Base-by-base conservation (phyloP, 139 green algal genomes). In the Parachlorella kessleri region DNA sequence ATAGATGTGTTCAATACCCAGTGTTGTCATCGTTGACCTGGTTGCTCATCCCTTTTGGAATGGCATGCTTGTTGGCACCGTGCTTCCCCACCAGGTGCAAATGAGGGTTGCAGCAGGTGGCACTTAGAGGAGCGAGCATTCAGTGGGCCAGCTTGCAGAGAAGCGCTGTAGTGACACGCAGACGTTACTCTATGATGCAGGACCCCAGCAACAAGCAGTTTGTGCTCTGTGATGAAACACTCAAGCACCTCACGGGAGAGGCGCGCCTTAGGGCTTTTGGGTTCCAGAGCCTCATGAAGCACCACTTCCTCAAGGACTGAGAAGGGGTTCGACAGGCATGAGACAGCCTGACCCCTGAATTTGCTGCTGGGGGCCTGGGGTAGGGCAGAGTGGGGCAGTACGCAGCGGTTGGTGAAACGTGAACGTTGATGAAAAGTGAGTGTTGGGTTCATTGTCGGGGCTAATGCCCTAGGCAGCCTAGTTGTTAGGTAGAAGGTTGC, bases 261-360 rank as follows among this genome's bases (percentile, higher is more conserved):
- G 63, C 73, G 7, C 82, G 84, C 6, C 90, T 93, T 85, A 33
- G 72, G 77, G 84, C 37, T 23, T 94, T 92, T 66, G 54, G 73
- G 48, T 76, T 89, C 38, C 35, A 63, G 53, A 90, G 90, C 67
- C 48, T 81, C 53, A 53, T 91, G 14, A 83, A 84, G 40, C 21
- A 73, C 2, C 84, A 92, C 81, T 75, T 93, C 55, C 38, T 38
- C 48, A 66, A 74, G 4, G 81, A 78, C 68, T 73, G 41, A 33
- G 63, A 70, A 18, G 48, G 35, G n/a, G 18, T 26, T 37, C 2
- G 39, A 28, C 5, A 26, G 38, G 21, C 33, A 9, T 5, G 4
- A 40, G 14, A 38, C 23, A 4, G 36, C 36, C 48, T 37, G 48
- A 10, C 35, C 5, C n/a, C 35, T 72, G 23, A 36, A 37, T 1